These are phyloP conservation scores for Hypoxylon subgilvum DNA, from an alignment of 495 filamentous ascomycete species.

Conservation along the genomic window DNA sequence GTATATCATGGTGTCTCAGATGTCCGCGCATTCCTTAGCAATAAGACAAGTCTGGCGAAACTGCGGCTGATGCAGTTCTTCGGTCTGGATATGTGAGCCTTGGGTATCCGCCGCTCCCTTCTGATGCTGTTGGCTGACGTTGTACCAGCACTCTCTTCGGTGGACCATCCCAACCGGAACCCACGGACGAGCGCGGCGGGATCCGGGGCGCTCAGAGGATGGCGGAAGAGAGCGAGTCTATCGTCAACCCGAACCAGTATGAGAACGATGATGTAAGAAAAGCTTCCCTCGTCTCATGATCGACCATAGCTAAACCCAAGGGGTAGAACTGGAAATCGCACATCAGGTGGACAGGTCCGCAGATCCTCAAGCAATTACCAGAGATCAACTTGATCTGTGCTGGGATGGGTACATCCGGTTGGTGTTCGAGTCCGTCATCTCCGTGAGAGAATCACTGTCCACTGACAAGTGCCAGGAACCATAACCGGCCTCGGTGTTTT, in stretches of 20 bases:
- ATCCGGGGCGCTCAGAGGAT: constrained; percentile 54
- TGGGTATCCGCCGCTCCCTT: not conserved
- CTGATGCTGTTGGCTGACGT: not conserved
- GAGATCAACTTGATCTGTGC: constrained; percentile 65
- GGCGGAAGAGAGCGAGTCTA: constrained; percentile 47
- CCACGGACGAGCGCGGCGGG: constrained; percentile 58
- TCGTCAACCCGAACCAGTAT: constrained; percentile 65
- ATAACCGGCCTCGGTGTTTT: constrained; percentile 62
- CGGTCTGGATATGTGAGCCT: constrained; percentile 60
- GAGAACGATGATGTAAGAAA: constrained; percentile 55
- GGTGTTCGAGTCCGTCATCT: not conserved
- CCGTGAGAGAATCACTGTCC: not conserved
- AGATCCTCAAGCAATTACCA: constrained; percentile 63
- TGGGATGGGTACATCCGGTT: constrained; percentile 61
- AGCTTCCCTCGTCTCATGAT: not conserved
- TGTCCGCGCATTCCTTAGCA: constrained; percentile 63
- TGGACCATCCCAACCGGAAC: constrained; percentile 64
- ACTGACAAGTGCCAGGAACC: constrained; percentile 44
- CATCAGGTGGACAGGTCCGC: constrained; percentile 64
- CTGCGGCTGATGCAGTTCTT: constrained; percentile 65
- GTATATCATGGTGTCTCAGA: constrained; percentile 60
- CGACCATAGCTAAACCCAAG: not conserved
- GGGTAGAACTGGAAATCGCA: constrained; percentile 64
- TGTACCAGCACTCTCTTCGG: constrained; percentile 56
- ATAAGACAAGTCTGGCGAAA: constrained; percentile 63